Base-by-base conservation (phyloP, 176 grass and related monocot genomes). In the Phragmites australis region DNA sequence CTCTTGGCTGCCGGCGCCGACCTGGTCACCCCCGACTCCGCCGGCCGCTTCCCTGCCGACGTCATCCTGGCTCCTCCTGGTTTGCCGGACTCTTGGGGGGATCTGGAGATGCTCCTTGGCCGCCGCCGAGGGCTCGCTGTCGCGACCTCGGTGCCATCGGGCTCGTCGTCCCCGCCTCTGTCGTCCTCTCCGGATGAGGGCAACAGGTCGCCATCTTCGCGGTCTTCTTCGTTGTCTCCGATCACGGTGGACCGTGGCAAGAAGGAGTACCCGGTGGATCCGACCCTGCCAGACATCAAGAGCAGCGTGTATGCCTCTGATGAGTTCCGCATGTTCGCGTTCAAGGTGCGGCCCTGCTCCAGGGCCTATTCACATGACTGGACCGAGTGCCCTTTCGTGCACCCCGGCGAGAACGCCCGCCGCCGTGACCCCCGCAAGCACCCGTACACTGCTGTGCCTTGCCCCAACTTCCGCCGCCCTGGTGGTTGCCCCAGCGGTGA, bases 341-440 rank as follows among this genome's bases (percentile, higher is more conserved):
- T 97, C 81, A 97, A 97, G 81, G 89, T 97, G 55, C 84, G 94
- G 1, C 91, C 94, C 1, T 97, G 94, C 84, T 97, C 94, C 43
- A 79, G 94, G 47, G 94, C 94, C 2, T 93, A 93, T 76, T 93
- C 91, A 4, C 91, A 97, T 14, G 94, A 97, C 87, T 97, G 94
- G 94, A 97, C 94, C 0, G 94, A 97, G 84, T 97, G 91, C 76
- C 94, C 94, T 0, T 97, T 97, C 59, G 91, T 93, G 62, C 94
- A 93, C 17, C 94, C 94, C 0, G 94, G 94, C 0, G 94, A 97
- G 58, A 97, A 97, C 22, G 94, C 94, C 0, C 84, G 94, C 77
- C 91, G 94, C 45, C 91, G 94, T 15, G 91, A 97, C 50, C 91
- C 94, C 0, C 81, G 89, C 49, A 93, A 92, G 78, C 90, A 93